Evolutionary conservation across 768 basidiomycete genomes (phyloP).

Genomic region (Mycena haematopus): DNA sequence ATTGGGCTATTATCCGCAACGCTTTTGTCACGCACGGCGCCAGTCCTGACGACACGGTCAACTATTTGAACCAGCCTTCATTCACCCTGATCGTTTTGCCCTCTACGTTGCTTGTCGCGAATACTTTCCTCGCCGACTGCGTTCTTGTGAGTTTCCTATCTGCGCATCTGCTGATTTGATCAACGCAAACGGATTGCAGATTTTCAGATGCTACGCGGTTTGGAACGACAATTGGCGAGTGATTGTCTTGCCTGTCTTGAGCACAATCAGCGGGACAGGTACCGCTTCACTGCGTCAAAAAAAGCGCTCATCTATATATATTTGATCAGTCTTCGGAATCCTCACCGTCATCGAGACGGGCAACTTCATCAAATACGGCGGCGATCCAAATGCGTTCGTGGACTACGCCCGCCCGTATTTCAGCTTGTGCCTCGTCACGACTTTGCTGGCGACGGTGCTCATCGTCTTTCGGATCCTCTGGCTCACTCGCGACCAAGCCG

Average conservation of each 20-base stretch:
- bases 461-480: slow-evolving; percentile 28
- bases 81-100: slow-evolving; percentile 5
- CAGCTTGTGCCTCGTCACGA: slow-evolving; percentile 23
- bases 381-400: slow-evolving; percentile 24
- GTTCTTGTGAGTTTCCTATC: slow-evolving; percentile 10
- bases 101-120: slow-evolving; percentile 17
- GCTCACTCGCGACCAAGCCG: slow-evolving; percentile 20
- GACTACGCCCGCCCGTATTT: slow-evolving; percentile 26
- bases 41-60: slow-evolving; percentile 14
- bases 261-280: slow-evolving; percentile 26
- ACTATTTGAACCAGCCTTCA: not conserved
- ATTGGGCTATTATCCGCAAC: slow-evolving; percentile 20
- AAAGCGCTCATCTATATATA: not conserved
- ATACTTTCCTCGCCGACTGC: slow-evolving; percentile 27
- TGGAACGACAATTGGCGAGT: slow-evolving; percentile 31
- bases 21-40: slow-evolving; percentile 21
- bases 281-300: not conserved
- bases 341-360: slow-evolving; percentile 17
- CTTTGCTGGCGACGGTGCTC: slow-evolving; percentile 23
- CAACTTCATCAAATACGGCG: slow-evolving; percentile 12
- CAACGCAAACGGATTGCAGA: slow-evolving; percentile 29
- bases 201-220: slow-evolving; percentile 42
- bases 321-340: slow-evolving; percentile 17
- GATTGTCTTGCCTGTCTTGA: slow-evolving; percentile 25
- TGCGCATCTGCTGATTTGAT: not conserved